These are phyloP conservation scores for Naegleria gruberi DNA, from an alignment of 208 protist genomes.

Conservation along the genomic window DNA sequence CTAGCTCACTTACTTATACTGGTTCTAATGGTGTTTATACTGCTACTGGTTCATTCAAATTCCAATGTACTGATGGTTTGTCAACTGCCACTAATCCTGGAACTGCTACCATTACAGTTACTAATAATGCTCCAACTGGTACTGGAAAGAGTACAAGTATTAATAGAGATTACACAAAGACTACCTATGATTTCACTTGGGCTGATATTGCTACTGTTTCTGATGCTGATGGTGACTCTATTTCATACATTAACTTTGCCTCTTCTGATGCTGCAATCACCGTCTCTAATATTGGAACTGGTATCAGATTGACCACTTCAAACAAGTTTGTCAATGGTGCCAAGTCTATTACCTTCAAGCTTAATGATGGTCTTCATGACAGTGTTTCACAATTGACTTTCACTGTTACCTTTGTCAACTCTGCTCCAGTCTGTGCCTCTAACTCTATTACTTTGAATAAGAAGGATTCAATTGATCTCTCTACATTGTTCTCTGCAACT, in stretches of 20 bases:
- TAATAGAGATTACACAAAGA: not conserved
- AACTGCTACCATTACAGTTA: not conserved
- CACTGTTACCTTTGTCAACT: not conserved
- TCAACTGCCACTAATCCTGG: not conserved
- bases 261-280: not conserved
- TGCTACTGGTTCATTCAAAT: not conserved
- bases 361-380: not conserved
- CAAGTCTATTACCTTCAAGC: not conserved
- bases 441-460: not conserved
- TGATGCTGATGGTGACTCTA: not conserved
- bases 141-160: not conserved
- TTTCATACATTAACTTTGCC: not conserved
- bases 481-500: not conserved
- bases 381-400: not conserved
- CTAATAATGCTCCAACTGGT: not conserved
- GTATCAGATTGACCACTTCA: not conserved
- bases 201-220: not conserved
- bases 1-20: not conserved
- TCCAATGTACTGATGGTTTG: not conserved
- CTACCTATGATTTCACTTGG: not conserved
- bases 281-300: not conserved
- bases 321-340: not conserved
- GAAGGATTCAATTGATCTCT: not conserved
- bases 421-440: not conserved
- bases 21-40: not conserved